Conservation (phyloP, 495 filamentous ascomycete species). For the Annulohypoxylon maeteangense region DNA sequence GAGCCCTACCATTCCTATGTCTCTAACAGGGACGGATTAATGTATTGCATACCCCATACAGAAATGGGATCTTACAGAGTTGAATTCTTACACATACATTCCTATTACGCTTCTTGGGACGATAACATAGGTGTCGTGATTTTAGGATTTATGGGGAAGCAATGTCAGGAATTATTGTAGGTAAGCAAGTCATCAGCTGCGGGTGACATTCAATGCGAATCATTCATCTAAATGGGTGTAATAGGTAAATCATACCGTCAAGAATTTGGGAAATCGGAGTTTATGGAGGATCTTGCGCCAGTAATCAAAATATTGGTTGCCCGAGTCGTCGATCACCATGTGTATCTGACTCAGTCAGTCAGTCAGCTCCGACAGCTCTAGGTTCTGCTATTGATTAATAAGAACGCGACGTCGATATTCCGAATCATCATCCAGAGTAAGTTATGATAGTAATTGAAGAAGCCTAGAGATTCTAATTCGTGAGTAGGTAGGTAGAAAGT, state of each 20-base stretch:
- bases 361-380: not conserved
- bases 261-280: not conserved
- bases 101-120: not conserved
- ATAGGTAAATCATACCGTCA: not conserved
- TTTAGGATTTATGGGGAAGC: not conserved
- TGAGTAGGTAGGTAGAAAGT: not conserved
- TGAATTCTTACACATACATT: not conserved
- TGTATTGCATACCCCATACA: not conserved
- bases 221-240: not conserved
- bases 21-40: not conserved
- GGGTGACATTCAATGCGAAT: not conserved
- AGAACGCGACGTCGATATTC: not conserved
- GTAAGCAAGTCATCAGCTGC: not conserved
- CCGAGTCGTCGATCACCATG: too few species aligned
- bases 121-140: not conserved
- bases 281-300: not conserved
- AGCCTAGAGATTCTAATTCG: not conserved
- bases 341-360: not conserved
- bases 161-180: not conserved
- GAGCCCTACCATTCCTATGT: not conserved
- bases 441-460: not conserved
- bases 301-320: not conserved
- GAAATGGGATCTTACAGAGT: not conserved
- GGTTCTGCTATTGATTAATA: not conserved
- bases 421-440: not conserved